Evolutionary conservation across 2,329 filamentous ascomycete species (phyloP).

Genomic region (Epichloe aotearoae): DNA sequence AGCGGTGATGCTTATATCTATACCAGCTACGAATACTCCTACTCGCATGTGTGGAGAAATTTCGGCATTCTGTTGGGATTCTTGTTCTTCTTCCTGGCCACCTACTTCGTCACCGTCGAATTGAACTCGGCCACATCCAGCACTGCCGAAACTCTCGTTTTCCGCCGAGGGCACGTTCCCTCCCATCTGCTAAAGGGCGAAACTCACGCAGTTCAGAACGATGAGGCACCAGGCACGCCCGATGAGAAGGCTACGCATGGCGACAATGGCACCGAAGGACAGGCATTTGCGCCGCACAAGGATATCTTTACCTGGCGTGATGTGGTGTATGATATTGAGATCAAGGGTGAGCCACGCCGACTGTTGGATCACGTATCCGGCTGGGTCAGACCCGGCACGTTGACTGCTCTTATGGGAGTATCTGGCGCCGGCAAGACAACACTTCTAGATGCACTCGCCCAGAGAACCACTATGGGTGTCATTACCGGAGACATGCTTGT

Average conservation of each 20-base stretch:
- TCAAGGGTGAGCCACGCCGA: slow-evolving; percentile 59
- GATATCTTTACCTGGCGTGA: slow-evolving; percentile 67
- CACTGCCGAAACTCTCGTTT: slow-evolving; percentile 58
- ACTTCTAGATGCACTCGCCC: slow-evolving; percentile 27
- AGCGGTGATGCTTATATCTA: slow-evolving; percentile 49
- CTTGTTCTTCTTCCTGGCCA: slow-evolving; percentile 45
- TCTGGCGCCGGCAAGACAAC: slow-evolving; percentile 33
- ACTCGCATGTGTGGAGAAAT: slow-evolving; percentile 51
- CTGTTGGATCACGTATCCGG: slow-evolving; percentile 70
- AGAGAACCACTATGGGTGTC: slow-evolving; percentile 45
- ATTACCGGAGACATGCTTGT: slow-evolving; percentile 55
- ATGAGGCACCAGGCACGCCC: slow-evolving; percentile 16
- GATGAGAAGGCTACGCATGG: slow-evolving; percentile 6
- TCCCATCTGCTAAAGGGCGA: slow-evolving; percentile 22
- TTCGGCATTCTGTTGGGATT: slow-evolving; percentile 55
- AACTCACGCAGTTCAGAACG: slow-evolving; percentile 16
- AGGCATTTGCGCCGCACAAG: slow-evolving; percentile 28
- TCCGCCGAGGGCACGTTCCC: slow-evolving; percentile 41
- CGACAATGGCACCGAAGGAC: slow-evolving; percentile 10
- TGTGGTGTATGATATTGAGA: slow-evolving; percentile 57
- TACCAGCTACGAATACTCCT: slow-evolving; percentile 41
- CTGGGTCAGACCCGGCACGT: slow-evolving; percentile 79
- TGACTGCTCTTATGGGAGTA: slow-evolving; percentile 66
- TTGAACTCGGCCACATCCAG: slow-evolving; percentile 49
- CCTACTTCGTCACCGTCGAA: slow-evolving; percentile 53